Percentiles rank a stretch among this genome's conserved stretches.
Conservation (phyloP, 2,329 filamentous ascomycete species). For the Aureobasidium namibiae region DNA sequence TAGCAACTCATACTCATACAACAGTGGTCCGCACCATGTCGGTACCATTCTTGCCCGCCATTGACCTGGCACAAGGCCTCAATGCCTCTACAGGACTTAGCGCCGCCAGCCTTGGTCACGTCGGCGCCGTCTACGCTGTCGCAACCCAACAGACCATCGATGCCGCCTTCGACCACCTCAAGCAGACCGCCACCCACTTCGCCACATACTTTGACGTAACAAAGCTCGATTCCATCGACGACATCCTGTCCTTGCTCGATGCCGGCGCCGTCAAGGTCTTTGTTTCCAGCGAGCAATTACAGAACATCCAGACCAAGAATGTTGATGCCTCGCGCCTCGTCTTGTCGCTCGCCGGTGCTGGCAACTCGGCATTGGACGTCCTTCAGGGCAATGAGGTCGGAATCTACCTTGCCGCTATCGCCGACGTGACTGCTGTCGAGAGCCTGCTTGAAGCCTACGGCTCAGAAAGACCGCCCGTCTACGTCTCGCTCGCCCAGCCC, state of each 20-base stretch:
- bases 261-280: conserved; percentile 79
- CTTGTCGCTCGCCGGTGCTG: conserved; percentile 41
- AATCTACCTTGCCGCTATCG: conserved; percentile 34
- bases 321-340: conserved; percentile 51
- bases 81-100: conserved; percentile 42
- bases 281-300: conserved; percentile 62
- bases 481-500: conserved; percentile 39
- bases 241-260: conserved; percentile 74
- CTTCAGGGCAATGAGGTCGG: conserved; percentile 35
- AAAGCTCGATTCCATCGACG: conserved; percentile 57
- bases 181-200: conserved; percentile 47
- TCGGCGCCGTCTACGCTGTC: conserved; percentile 50
- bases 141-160: conserved; percentile 39
- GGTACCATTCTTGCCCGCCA: conserved; percentile 40
- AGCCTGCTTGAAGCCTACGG: conserved; percentile 44
- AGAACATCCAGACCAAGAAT: conserved; percentile 44
- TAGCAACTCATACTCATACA: neutral
- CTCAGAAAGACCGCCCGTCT: conserved; percentile 40
- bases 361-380: conserved; percentile 32
- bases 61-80: conserved; percentile 38
- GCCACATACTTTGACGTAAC: conserved; percentile 71
- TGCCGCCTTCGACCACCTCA: conserved; percentile 44
- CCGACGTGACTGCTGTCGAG: conserved; percentile 33
- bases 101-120: conserved; percentile 45
- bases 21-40: conserved; percentile 27